A percentile compares a stretch with the other conserved stretches of the same genome.
Evolutionary conservation across 1,284 basidiomycete genomes (phyloP).

Genomic region (Boletus albobrunnescens): DNA sequence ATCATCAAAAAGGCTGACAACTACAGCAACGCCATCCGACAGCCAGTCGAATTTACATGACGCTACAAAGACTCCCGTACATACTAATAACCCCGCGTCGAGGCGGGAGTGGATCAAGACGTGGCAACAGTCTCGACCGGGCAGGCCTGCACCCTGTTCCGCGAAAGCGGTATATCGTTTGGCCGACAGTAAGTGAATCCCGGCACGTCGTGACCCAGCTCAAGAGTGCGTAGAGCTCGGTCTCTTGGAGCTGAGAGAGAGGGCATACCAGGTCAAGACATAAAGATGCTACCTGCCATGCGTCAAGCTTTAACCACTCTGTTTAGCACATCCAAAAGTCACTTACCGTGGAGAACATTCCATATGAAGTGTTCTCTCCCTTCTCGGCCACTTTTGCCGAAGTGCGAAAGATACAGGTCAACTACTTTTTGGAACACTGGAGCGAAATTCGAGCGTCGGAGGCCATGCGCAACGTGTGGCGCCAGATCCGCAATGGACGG

Average conservation of each 20-base stretch:
- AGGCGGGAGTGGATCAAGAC: conserved; percentile 63
- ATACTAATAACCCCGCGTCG: conserved; percentile 37
- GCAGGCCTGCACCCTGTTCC: conserved; percentile 72
- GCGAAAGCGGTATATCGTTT: conserved; percentile 86
- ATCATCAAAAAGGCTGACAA: conserved; percentile 12
- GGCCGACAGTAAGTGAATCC: conserved; percentile 64
- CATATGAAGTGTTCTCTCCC: conserved; percentile 81
- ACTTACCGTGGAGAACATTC: conserved; percentile 75
- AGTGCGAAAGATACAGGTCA: conserved; percentile 78
- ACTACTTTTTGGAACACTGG: conserved; percentile 81
- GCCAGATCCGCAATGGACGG: conserved; percentile 73
- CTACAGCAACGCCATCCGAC: conserved; percentile 32
- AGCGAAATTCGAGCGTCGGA: conserved; percentile 73
- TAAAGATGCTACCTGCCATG: not conserved
- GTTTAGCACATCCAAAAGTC: conserved; percentile 71
- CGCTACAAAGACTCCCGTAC: conserved; percentile 12
- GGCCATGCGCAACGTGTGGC: conserved; percentile 80
- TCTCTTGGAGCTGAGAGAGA: conserved; percentile 61
- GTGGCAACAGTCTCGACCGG: conserved; percentile 57
- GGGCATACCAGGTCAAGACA: conserved; percentile 55
- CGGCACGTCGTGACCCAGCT: not conserved
- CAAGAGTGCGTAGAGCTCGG: conserved; percentile 52
- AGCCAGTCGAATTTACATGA: conserved; percentile 36
- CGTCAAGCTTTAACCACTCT: not conserved
- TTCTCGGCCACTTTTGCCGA: conserved; percentile 81